Conservation (phyloP, 345 rosid species). For the Cochlearia excelsa region DNA sequence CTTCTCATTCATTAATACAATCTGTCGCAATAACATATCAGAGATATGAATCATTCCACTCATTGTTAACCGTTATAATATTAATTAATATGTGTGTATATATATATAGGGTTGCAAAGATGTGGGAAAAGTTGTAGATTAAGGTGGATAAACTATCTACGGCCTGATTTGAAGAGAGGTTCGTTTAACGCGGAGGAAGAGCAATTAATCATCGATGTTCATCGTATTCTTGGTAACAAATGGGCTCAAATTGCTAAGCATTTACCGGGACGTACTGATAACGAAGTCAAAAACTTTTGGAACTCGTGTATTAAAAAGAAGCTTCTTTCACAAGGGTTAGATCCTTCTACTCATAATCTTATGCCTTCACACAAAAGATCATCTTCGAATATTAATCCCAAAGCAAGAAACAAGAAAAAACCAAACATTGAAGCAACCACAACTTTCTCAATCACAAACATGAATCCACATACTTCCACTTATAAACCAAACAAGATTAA, state of each 20-base stretch:
- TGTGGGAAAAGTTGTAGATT: conserved; percentile 65
- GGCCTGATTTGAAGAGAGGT: conserved; percentile 56
- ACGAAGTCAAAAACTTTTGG: conserved; percentile 79
- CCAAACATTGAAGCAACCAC: conserved; percentile 25
- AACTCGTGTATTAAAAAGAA: conserved; percentile 74
- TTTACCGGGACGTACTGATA: conserved; percentile 73
- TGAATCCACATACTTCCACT: conserved; percentile 23
- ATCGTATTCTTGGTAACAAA: conserved; percentile 61
- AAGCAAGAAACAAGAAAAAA: conserved; percentile 14
- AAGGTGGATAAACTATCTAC: conserved; percentile 62
- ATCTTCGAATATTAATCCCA: conserved; percentile 5
- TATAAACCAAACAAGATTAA: conserved; percentile 31
- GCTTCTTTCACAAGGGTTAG: conserved; percentile 56
- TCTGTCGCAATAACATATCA: too few species aligned
- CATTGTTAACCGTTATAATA: too few species aligned
- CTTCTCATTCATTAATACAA: neutral
- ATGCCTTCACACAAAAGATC: conserved; percentile 39
- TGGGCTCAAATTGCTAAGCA: conserved; percentile 57
- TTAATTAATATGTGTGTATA: neutral
- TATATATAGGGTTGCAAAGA: conserved; percentile 48
- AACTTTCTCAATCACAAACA: conserved; percentile 32
- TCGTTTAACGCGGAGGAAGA: conserved; percentile 51
- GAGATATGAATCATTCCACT: too few species aligned
- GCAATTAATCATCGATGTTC: conserved; percentile 54
- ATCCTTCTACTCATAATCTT: conserved; percentile 52